These are phyloP conservation scores for Chrysosphaeria jannelii DNA, from an alignment of 2,329 filamentous ascomycete species.

Conservation along the genomic window DNA sequence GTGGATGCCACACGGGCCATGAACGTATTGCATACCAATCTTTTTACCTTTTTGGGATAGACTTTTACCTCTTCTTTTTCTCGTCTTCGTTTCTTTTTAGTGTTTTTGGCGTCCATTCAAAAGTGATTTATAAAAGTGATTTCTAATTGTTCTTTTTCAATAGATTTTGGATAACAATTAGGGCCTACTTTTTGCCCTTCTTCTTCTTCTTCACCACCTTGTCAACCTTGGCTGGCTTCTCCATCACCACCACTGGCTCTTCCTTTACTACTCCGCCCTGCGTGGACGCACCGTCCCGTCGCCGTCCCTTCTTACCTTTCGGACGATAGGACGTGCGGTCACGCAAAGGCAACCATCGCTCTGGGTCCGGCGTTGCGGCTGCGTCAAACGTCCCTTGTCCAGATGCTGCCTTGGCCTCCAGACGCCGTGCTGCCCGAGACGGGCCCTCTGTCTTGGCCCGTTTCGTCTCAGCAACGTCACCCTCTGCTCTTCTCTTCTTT, in stretches of 20 bases:
- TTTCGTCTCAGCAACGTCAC: conserved; percentile 3
- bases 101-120: neutral
- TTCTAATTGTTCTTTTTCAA: neutral
- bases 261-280: conserved; percentile 64
- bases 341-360: conserved; percentile 74
- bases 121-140: neutral
- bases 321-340: conserved; percentile 73
- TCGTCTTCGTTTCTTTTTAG: conserved; percentile 1
- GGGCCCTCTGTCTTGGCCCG: conserved; percentile 9
- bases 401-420: conserved; percentile 7
- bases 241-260: conserved; percentile 34
- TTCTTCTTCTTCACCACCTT: conserved; percentile 11
- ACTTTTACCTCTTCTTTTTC: neutral
- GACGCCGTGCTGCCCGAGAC: conserved; percentile 13
- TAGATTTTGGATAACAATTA: too few relatives aligned
- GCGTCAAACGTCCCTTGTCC: conserved; percentile 22
- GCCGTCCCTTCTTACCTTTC: conserved; percentile 64
- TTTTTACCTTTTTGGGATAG: conserved; percentile 81
- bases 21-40: conserved; percentile 84
- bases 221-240: conserved; percentile 15
- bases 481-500: too few relatives aligned
- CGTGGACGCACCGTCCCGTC: conserved; percentile 26
- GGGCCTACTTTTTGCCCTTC: conserved; percentile 13
- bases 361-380: conserved; percentile 55
- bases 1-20: conserved; percentile 74